Base-by-base conservation (phyloP, 2,329 filamentous ascomycete species). In the Orbilia ellipsospora region DNA sequence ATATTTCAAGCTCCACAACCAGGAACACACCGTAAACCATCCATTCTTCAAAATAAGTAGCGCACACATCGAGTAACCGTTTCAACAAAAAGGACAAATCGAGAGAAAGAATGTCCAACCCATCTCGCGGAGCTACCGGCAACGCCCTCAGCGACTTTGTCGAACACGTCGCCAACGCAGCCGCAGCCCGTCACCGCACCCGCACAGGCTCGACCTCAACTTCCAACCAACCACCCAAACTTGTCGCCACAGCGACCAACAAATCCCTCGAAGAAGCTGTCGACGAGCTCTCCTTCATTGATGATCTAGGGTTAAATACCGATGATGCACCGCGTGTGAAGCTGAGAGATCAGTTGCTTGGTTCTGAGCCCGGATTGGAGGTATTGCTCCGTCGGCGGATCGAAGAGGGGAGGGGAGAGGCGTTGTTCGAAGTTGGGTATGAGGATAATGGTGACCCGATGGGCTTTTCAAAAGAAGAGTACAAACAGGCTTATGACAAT, bases 81-180 rank as follows among this genome's bases (percentile, higher is more conserved):
- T 36, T 36, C 31, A 7, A 36, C 5, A 6, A 36, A 36, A 36
- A 10, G 31, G 31, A 36, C 8, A 48, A 48, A 48, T 6, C 13
- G 1, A 48, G 8, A 12, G 16, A 6, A 45, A 31, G 10, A 36
- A 13, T 69, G 72, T 69, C 72, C 63, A 65, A 59, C 18, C 72
- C 72, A 69, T 50, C 52, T 5, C 12, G 7, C 44, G 62, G 54
- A 44, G 62, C 54, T 48, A 28, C n/a, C 36, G 78, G 79, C 51
- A 78, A 75, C 45, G 94, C 94, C 12, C 87, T 99, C 67, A 95
- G 92, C 84, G 95, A 98, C 80, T 99, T 99, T 82, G 93, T 94
- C 82, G 95, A 99, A 80, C 98, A 97, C 80, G 95, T 97, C 78
- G 93, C 98, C 83, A 91, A 93, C 82, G 94, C 98, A 82, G 95